Conservation (phyloP, 2,329 filamentous ascomycete genomes). For the Anisogramma anomala region DNA sequence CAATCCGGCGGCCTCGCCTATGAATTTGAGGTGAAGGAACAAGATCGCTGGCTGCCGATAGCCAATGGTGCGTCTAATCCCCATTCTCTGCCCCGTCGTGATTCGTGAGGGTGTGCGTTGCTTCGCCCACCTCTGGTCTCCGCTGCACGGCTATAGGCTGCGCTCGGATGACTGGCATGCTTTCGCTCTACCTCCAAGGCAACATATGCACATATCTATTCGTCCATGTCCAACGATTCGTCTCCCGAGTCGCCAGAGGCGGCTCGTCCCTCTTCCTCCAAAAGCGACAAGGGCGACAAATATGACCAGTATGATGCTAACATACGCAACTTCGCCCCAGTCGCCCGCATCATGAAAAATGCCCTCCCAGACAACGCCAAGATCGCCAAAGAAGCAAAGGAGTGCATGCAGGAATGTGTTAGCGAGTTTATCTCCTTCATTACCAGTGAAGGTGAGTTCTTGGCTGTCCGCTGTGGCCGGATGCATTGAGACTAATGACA, state of each 20-base stretch:
- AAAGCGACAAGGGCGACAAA: conserved; percentile 27
- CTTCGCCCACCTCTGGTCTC: conserved; percentile 20
- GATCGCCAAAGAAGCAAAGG: conserved; percentile 97
- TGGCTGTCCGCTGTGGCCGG: background rate
- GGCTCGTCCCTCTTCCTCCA: conserved; percentile 31
- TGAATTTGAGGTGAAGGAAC: conserved; percentile 98
- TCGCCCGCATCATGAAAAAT: conserved; percentile 98
- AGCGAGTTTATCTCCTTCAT: conserved; percentile 99
- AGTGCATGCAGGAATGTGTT: conserved; percentile 99
- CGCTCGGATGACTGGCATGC: conserved; percentile 33
- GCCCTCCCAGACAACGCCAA: conserved; percentile 96
- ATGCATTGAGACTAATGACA: conserved; percentile 18
- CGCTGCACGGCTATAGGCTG: conserved; percentile 22
- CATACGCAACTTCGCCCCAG: conserved; percentile 88
- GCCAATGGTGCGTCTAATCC: conserved; percentile 84
- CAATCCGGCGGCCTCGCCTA: conserved; percentile 65
- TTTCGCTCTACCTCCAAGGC: conserved; percentile 32
- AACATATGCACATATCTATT: conserved; percentile 24
- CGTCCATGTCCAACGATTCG: conserved; percentile 49
- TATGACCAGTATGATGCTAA: conserved; percentile 67
- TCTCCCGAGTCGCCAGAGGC: conserved; percentile 39
- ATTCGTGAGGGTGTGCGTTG: conserved; percentile 23
- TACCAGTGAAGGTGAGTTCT: conserved; percentile 79
- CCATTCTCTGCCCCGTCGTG: conserved; percentile 23
- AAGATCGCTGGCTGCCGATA: conserved; percentile 98